Conservation (phyloP, 2,329 filamentous ascomycete species). For the Colletotrichum sp. region DNA sequence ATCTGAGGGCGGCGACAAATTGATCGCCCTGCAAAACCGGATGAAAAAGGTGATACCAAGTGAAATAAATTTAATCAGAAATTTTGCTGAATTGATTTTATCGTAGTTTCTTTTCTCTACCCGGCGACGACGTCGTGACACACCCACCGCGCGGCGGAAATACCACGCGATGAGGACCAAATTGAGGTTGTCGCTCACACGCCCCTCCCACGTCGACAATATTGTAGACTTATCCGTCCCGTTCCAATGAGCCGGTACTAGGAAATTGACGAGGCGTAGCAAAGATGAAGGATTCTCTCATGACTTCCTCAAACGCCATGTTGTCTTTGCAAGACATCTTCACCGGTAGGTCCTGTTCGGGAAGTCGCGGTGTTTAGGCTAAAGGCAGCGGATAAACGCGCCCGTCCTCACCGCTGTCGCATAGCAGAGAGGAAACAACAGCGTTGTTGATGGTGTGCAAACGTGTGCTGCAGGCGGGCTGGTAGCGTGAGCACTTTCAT, state of each 20-base stretch:
- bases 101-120: not conserved
- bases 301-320: not conserved
- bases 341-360: not conserved
- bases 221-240: not conserved
- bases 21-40: not conserved
- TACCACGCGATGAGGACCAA: not conserved
- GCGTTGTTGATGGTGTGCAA: not conserved
- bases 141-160: not conserved
- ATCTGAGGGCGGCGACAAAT: not conserved
- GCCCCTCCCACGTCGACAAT: not conserved
- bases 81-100: not conserved
- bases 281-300: not conserved
- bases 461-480: not conserved
- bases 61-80: not conserved
- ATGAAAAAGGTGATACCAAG: not conserved
- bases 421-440: not conserved
- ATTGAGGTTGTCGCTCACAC: not conserved
- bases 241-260: not conserved
- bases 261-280: not conserved
- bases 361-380: slow-evolving; percentile 6
- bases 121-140: not conserved
- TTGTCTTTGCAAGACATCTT: not conserved
- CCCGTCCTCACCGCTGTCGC: not conserved
- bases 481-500: not conserved
- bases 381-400: slow-evolving; percentile 1